phyloP scores from a whole-genome alignment of 2,329 filamentous ascomycete genomes.

The Domatiomyces globalis region DNA sequence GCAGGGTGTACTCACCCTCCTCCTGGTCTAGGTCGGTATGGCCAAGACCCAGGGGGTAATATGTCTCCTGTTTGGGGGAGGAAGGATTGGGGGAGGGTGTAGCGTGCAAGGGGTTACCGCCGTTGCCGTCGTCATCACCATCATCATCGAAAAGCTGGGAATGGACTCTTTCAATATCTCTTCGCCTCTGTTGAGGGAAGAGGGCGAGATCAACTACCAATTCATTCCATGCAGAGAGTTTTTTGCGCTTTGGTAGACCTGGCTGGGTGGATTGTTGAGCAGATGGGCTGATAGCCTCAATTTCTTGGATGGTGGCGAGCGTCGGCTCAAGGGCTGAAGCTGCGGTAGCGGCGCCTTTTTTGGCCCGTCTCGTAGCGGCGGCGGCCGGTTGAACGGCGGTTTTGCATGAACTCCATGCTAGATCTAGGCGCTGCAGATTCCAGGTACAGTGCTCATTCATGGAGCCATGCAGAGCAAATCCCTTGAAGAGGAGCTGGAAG shows the following conservation, averaged over 20 bases:
- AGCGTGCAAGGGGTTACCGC: no score
- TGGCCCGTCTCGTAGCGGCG: neutral
- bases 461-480: conserved; percentile 62
- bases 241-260: conserved; percentile 3
- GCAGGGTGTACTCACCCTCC: conserved; percentile 18
- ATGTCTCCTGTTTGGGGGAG: conserved; percentile 8
- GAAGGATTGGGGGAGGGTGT: neutral
- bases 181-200: conserved; percentile 16
- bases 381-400: conserved; percentile 21
- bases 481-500: conserved; percentile 69
- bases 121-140: neutral
- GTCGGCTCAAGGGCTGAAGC: neutral
- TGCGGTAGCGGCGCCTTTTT: neutral
- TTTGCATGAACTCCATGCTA: conserved; percentile 53
- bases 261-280: neutral
- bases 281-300: neutral
- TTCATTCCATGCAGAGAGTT: conserved; percentile 15
- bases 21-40: conserved; percentile 13
- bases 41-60: conserved; percentile 11
- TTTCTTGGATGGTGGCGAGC: neutral
- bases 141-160: conserved; percentile 16
- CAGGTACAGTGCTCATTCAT: conserved; percentile 47
- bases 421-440: conserved; percentile 54
- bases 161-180: conserved; percentile 16
- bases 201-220: conserved; percentile 16